Base-by-base conservation (phyloP, 768 basidiomycete species). In the Candolleomyces eurysporus region DNA sequence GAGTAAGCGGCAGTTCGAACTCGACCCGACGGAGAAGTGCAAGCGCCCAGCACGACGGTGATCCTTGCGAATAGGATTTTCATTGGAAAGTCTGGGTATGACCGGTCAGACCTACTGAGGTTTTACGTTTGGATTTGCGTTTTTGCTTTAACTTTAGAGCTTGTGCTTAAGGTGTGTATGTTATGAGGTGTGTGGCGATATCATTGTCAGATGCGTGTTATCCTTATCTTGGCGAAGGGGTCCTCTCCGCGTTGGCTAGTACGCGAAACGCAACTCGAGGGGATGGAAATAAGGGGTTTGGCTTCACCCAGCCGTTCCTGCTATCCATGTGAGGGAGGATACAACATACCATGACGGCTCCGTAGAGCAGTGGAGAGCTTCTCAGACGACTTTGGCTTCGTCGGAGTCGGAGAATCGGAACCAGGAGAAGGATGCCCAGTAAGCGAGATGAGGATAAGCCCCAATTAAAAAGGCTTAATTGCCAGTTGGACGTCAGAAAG, bases 11-110 rank as follows among this genome's bases (percentile, higher is more conserved):
- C 32, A 32, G 8, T 43, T 36, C 5, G 56, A 22, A 45, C 11
- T 6, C 16, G 16, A 39, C 17, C 17, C n/a, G 26, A 31, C 32
- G 30, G 31, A 19, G 32, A 10, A 16, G 8, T 5, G 9, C 32
- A 30, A 50, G 49, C 22, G n/a, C 22, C 17, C 21, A 50, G n/a
- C n/a, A 5, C 14, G 5, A n/a, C 6, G 19, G 59, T 61, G 54
- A 57, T 61, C 60, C 60, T 61, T 21, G 53, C n/a, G 32, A 61
- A 61, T 61, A 61, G 60, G 60, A 50, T 61, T 54, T 61, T 60
- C 59, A 52, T n/a, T 21, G 3, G 14, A 13, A 30, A 14, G 39
- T 52, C 16, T 5, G 16, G 32, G 53, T 3, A 54, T 61, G 32
- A 21, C 4, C 46, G n/a, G n/a, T n/a, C n/a, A n/a, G n/a, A n/a